Evolutionary conservation across 225 moss, liverwort and hornwort species (phyloP).

Genomic region (Pleurozium schreberi): DNA sequence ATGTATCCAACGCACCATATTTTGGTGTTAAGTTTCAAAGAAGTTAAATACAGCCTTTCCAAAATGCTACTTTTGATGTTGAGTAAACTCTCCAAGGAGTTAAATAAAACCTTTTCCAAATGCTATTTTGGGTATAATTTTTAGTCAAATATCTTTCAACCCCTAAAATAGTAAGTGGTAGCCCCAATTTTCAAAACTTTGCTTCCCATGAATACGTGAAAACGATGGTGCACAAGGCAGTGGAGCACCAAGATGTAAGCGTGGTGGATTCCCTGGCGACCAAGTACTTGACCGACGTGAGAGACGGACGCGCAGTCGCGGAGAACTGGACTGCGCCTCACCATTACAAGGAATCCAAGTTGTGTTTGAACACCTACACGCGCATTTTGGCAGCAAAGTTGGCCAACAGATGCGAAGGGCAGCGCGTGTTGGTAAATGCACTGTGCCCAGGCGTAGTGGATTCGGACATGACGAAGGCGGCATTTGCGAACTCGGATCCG

Average conservation of each 20-base stretch:
- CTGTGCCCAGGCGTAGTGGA: not conserved
- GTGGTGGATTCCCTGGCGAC: not conserved
- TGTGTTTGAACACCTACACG: not conserved
- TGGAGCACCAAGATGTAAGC: not conserved
- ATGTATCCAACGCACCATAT: not conserved
- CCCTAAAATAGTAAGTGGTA: too few relatives aligned
- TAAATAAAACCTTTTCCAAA: too few relatives aligned
- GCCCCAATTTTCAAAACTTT: not conserved
- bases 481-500: not conserved
- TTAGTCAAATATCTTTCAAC: too few relatives aligned
- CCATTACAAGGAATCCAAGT: not conserved
- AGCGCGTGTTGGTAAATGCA: not conserved
- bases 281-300: not conserved
- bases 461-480: not conserved
- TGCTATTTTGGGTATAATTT: too few relatives aligned
- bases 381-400: not conserved
- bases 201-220: not conserved
- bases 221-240: not conserved
- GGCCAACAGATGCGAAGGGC: not conserved
- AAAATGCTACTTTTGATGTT: too few relatives aligned
- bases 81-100: too few relatives aligned
- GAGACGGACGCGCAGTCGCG: not conserved
- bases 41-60: too few relatives aligned
- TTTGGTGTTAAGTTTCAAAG: too few relatives aligned
- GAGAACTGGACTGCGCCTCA: not conserved